Base-by-base conservation (phyloP, 2,329 filamentous ascomycete species). In the Alternaria novae-zelandiae region DNA sequence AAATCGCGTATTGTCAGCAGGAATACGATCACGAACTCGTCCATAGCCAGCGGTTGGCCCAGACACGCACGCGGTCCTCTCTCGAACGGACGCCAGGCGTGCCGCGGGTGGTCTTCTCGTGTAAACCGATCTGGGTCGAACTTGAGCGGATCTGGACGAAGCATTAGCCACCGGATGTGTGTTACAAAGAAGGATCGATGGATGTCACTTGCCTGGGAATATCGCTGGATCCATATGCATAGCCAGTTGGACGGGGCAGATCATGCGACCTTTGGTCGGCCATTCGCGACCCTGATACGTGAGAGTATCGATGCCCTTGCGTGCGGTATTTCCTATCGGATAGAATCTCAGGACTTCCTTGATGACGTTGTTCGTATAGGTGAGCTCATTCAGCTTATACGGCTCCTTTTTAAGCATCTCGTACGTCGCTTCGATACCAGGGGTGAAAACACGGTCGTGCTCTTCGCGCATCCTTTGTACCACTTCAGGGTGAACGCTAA, bases 61-160 rank as follows among this genome's bases (percentile, higher is more conserved):
- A 88, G 82, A 68, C 87, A 90, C 55, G 84, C 85, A 12, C 87
- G 75, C 3, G 83, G 80, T 0, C 87, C 87, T 59, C 83, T 80
- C 67, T 86, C 85, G 71, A 89, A 89, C 0, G 85, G 81, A 9
- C 86, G 82, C 81, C 82, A 89, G 1, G 86, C 85, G 58, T 83
- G 82, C 54, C 83, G 82, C 50, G 20, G 78, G 72, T 69, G 81
- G 72, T 68, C 81, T 61, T 74, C 66, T 32, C 84, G 82, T 21
- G 78, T 56, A 28, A 75, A 82, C 1, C 76, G 75, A 32, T 82
- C 75, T 0, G 82, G 77, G 46, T 76, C 72, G 58, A 77, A 79
- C 6, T 59, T 56, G 60, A 55, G 44, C 7, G 56, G 60, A 9
- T 59, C 60, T 63, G 17, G 10, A 4, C 30, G 66, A 53, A 20